Evolutionary conservation across 1,284 basidiomycete genomes (phyloP).

Genomic region (Trametes pubescens): DNA sequence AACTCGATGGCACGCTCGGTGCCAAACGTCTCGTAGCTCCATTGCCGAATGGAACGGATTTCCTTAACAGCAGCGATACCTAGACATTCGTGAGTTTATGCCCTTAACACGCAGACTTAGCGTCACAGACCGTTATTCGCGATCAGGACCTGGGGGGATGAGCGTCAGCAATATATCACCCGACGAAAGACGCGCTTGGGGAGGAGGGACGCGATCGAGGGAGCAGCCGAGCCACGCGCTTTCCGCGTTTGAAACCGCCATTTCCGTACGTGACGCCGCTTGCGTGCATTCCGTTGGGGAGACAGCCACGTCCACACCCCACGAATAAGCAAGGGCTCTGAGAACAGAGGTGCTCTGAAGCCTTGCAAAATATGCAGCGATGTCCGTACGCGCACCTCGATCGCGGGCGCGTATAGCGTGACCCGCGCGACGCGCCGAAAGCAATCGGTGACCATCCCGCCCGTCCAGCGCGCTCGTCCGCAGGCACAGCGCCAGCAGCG

Average conservation of each 20-base stretch:
- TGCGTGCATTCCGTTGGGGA: slow-evolving; percentile 11
- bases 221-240: slow-evolving; percentile 19
- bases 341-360: too few relatives aligned
- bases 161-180: slow-evolving; percentile 9
- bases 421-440: slow-evolving; percentile 26
- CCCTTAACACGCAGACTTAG: background rate
- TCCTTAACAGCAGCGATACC: slow-evolving; percentile 99
- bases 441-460: slow-evolving; percentile 2
- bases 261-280: slow-evolving; percentile 15
- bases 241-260: slow-evolving; percentile 17
- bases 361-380: background rate
- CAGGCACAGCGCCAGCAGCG: background rate
- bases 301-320: background rate
- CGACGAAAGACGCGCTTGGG: background rate
- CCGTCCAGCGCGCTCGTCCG: slow-evolving; percentile 4
- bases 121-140: slow-evolving; percentile 87
- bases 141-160: slow-evolving; percentile 80
- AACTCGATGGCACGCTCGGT: slow-evolving; percentile 97
- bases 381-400: background rate
- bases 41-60: slow-evolving; percentile 98
- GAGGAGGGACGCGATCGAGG: slow-evolving; percentile 1
- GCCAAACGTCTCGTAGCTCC: slow-evolving; percentile 99
- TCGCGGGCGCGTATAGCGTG: slow-evolving; percentile 20
- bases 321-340: background rate
- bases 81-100: slow-evolving; percentile 39